Base-by-base conservation (phyloP, 1,139 yeast species). In the Suhomyces bokatorum region DNA sequence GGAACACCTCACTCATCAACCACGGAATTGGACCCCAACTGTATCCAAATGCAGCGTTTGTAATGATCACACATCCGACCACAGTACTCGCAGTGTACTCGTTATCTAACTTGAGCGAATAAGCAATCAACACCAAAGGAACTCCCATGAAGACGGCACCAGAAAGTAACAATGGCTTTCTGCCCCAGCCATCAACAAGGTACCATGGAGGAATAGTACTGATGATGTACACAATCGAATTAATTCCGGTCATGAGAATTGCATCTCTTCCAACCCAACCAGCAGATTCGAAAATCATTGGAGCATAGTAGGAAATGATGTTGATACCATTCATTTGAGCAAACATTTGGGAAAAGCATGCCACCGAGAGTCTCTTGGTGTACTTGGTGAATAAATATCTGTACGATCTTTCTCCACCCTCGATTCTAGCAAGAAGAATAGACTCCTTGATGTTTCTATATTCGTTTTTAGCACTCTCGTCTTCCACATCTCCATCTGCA, bases 21-120 rank as follows among this genome's bases (percentile, higher is more conserved):
- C 97, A 90, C 7, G 97, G 96, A 48, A 91, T 84, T 3, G 97
- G 97, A 10, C 97, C 97, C 95, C 96, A 89, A 45, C 87, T 78
- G 56, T 83, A 83, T 10, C 97, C 97, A 66, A 89, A 89, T 28
- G 87, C 87, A 0, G 95, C 88, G 58, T 89, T 91, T 67, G 84
- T 86, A 12, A 87, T 66, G 42, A 90, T 78, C 20, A 90, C 96
- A 56, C 87, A 80, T 1, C 78, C 59, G 2, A 89, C 97, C 29
- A 90, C 96, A 45, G 81, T 63, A 12, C 71, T 72, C 7, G 96
- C 87, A 2, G 96, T 88, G 43, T 75, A 73, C 2, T 74, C 60
- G 37, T 82, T 72, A 56, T 85, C 75, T 41, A 84, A 60, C 58
- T 71, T 79, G 60, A 87, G 75, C 33, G 87, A 83, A 57, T 78